Base-by-base conservation (phyloP, 805 yeast genomes). In the Yarrowia alimentaria region DNA sequence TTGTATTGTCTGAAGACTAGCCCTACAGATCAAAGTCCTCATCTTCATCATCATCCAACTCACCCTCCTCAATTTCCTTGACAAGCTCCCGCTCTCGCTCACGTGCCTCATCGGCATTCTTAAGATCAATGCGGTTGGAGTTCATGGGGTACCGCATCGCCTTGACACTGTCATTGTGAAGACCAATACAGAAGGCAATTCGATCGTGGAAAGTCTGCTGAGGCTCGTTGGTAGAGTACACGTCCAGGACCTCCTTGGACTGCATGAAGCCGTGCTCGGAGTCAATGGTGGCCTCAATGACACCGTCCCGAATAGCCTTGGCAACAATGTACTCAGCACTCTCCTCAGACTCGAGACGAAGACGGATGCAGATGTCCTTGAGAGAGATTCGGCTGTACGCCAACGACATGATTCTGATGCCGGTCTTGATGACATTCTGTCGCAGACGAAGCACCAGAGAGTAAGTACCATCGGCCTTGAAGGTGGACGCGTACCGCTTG, bases 391-490 rank as follows among this genome's bases (percentile, higher is more conserved):
- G 82, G 54, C 93, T 85, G 71, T 93, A 93, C 6, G 96, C 82
- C 61, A 93, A 72, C 10, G 96, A 86, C 62, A 93, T 87, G 61
- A 87, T 85, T 67, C 98, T 79, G 55, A 93, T 88, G 63, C 99
- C 99, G 1, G 99, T 90, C 70, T 91, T 93, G 69, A 93, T 93
- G 55, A 93, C 99, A 66, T 91, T 93, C 64, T 95, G 96, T 66
- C 97, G 85, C 63, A 93, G 75, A 62, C 98, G 80, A 37, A 88
- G 76, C 35, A 93, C 93, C 60, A 93, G 75, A 30, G 87, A 85
- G 65, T 81, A 86, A 59, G 83, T 86, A 43, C 83, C 87, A 67
- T 93, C 99, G 54, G 71, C 76, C 61, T 80, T 75, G 58, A 90
- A 80, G 28, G 67, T 71, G 1, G 68, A 68, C 57, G 81, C 85